These are phyloP conservation scores for Prototheca wickerhamii DNA, from an alignment of 163 green algal genomes.

Conservation along the genomic window DNA sequence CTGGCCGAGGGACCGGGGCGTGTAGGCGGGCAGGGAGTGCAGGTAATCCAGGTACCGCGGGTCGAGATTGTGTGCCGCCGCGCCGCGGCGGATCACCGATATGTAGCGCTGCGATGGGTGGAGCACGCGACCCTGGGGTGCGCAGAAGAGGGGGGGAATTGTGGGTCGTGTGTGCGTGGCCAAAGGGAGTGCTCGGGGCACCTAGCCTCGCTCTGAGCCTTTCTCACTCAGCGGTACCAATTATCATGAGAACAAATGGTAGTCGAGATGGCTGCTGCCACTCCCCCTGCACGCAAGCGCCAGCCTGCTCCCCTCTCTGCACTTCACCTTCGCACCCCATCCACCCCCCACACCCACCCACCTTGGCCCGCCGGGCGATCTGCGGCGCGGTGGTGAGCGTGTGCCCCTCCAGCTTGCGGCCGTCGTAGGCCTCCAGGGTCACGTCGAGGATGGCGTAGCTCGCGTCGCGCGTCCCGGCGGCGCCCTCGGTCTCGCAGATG, in stretches of 20 bases:
- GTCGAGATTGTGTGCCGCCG: background rate
- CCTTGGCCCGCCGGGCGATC: background rate
- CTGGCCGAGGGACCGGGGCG: background rate
- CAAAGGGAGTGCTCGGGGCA: too few relatives aligned
- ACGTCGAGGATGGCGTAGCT: constrained; percentile 9
- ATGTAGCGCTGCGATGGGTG: constrained; percentile 32
- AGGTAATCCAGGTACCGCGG: background rate
- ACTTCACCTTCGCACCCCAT: too few relatives aligned
- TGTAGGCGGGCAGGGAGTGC: background rate
- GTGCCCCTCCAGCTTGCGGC: background rate
- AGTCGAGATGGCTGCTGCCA: too few relatives aligned
- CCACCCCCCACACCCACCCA: too few relatives aligned
- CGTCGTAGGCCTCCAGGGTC: constrained; percentile 9
- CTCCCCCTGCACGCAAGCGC: too few relatives aligned
- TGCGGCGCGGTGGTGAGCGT: constrained; percentile 5
- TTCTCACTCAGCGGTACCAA: too few relatives aligned
- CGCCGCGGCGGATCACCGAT: constrained; percentile 10
- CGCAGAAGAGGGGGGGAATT: too few relatives aligned
- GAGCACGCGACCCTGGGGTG: constrained; percentile 2
- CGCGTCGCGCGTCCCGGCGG: background rate
- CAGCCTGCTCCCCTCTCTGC: too few relatives aligned
- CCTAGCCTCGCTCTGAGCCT: too few relatives aligned
- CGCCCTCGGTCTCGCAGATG: constrained; percentile 31
- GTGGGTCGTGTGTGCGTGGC: too few relatives aligned
- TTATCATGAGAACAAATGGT: too few relatives aligned